phyloP scores from a whole-genome alignment of 495 filamentous ascomycete species.

The Trichoderma virens region DNA sequence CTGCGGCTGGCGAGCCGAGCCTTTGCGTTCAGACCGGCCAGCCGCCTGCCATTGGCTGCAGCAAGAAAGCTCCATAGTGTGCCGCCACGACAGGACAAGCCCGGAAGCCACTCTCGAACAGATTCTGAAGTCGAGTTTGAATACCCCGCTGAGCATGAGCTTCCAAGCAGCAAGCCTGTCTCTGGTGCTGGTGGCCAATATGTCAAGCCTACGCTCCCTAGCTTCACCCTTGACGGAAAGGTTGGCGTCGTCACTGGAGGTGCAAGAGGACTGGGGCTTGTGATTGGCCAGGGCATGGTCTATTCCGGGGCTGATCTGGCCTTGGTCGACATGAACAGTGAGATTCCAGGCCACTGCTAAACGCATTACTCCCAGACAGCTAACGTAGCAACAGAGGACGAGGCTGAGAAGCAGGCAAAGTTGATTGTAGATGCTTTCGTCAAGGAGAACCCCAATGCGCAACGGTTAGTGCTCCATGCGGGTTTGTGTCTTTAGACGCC shows the following conservation, averaged over 20 bases:
- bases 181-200: conserved; percentile 20
- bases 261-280: conserved; percentile 76
- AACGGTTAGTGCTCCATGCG: conserved; percentile 44
- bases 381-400: conserved; percentile 52
- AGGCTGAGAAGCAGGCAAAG: conserved; percentile 68
- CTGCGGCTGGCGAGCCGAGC: neutral
- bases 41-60: neutral
- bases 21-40: neutral
- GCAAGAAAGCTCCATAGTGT: neutral
- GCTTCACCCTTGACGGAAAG: conserved; percentile 72
- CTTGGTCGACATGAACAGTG: conserved; percentile 88
- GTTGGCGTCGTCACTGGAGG: conserved; percentile 79
- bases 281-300: conserved; percentile 86
- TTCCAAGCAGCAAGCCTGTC: conserved; percentile 4
- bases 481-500: neutral
- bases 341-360: conserved; percentile 15
- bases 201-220: conserved; percentile 36
- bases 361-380: neutral
- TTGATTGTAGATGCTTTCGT: conserved; percentile 64
- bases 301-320: conserved; percentile 82
- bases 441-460: conserved; percentile 67
- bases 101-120: conserved; percentile 8
- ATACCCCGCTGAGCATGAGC: conserved; percentile 10
- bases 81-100: conserved; percentile 10
- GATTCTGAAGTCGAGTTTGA: conserved; percentile 1